Conservation (phyloP, 306 rosid genomes). For the Cucurbita pepo region DNA sequence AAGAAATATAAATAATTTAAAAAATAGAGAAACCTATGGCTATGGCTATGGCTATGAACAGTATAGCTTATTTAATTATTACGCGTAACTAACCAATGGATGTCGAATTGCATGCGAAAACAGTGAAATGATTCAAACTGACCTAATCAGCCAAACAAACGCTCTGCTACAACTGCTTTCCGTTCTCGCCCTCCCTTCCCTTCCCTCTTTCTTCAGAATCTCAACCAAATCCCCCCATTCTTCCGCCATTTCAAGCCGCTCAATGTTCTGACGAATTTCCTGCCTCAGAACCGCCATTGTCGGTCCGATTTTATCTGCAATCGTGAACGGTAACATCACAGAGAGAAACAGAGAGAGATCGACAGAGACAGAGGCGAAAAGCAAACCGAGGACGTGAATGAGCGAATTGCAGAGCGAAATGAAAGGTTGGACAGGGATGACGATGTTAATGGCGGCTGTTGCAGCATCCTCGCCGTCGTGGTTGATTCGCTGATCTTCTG, state of each 20-base stretch:
- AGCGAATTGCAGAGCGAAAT: slow-evolving; percentile 40
- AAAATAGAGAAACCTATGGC: too few relatives aligned
- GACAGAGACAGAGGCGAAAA: neutral
- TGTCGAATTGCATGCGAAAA: too few relatives aligned
- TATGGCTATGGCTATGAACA: too few relatives aligned
- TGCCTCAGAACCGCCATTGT: slow-evolving; percentile 67
- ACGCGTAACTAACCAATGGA: too few relatives aligned
- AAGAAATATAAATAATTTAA: too few relatives aligned
- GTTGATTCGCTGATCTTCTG: slow-evolving; percentile 5
- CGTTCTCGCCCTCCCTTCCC: slow-evolving; percentile 29
- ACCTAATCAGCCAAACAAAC: slow-evolving; percentile 40
- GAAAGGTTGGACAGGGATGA: slow-evolving; percentile 43
- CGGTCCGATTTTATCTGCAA: slow-evolving; percentile 76
- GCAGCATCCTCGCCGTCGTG: neutral
- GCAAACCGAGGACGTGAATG: slow-evolving; percentile 51
- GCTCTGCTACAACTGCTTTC: slow-evolving; percentile 42
- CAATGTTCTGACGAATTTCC: slow-evolving; percentile 52
- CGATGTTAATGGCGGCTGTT: neutral
- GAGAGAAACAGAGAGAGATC: too few relatives aligned
- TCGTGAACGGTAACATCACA: neutral
- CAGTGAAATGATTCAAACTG: too few relatives aligned
- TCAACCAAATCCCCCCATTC: slow-evolving; percentile 38
- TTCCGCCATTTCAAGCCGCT: slow-evolving; percentile 31
- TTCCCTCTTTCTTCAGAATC: slow-evolving; percentile 44
- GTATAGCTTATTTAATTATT: too few relatives aligned